These are phyloP conservation scores for Rosa chinensis DNA, from an alignment of 306 rosid genomes.

Conservation along the genomic window DNA sequence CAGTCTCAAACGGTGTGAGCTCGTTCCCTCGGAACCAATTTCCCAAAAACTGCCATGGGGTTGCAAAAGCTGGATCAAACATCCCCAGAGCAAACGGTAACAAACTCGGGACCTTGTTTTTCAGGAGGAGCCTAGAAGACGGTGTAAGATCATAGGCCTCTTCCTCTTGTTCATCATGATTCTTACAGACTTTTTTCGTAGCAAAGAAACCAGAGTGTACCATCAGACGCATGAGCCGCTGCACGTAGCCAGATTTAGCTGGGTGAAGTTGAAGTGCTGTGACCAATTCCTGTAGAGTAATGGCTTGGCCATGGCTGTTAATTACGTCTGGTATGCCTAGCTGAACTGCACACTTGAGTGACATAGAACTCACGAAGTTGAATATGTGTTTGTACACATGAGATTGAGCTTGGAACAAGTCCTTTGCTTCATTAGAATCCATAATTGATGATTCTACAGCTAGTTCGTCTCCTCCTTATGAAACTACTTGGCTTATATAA, in stretches of 20 bases:
- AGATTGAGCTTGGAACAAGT: constrained; percentile 43
- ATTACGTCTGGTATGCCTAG: constrained; percentile 50
- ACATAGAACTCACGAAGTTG: constrained; percentile 44
- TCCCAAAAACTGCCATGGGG: constrained; percentile 33
- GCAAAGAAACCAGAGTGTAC: constrained; percentile 42
- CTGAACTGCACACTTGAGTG: constrained; percentile 44
- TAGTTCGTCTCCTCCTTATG: neutral
- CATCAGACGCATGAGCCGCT: constrained; percentile 40
- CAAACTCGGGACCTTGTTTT: constrained; percentile 20
- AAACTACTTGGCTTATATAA: neutral
- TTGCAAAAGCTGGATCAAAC: neutral
- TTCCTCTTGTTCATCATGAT: constrained; percentile 5
- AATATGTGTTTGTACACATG: constrained; percentile 45
- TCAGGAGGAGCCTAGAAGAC: constrained; percentile 45
- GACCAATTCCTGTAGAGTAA: constrained; percentile 39
- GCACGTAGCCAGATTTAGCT: constrained; percentile 10
- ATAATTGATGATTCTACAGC: neutral
- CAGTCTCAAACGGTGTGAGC: constrained; percentile 28
- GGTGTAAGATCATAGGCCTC: constrained; percentile 42
- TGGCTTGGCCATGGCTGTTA: constrained; percentile 43
- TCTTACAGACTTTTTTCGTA: constrained; percentile 10
- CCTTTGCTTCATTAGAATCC: constrained; percentile 22
- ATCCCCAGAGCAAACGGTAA: constrained; percentile 6
- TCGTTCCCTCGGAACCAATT: constrained; percentile 38
- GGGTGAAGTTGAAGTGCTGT: constrained; percentile 41